A percentile compares a stretch with the other conserved stretches of the same genome.
Evolutionary conservation across 495 filamentous ascomycete genomes (phyloP).

Genomic region (Podospora tetraspora): DNA sequence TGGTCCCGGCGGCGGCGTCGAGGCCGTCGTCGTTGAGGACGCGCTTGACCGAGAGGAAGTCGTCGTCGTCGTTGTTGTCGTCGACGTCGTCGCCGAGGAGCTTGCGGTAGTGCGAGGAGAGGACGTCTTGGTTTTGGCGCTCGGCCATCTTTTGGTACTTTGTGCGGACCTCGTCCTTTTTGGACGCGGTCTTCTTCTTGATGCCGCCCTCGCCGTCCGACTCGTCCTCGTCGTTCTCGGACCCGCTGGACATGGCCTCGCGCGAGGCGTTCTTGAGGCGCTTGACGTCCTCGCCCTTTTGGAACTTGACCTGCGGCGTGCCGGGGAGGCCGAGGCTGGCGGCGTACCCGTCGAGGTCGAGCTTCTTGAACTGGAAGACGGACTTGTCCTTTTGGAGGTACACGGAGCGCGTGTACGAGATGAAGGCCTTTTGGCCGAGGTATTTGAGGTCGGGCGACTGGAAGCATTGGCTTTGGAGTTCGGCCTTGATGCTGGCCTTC

Average conservation of each 20-base stretch:
- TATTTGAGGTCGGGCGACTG: slow-evolving; percentile 93
- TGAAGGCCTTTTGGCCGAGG: slow-evolving; percentile 91
- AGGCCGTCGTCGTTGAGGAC: slow-evolving; percentile 56
- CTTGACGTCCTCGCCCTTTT: slow-evolving; percentile 83
- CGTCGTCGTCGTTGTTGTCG: slow-evolving; percentile 61
- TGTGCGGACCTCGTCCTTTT: slow-evolving; percentile 66
- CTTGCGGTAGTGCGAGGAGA: slow-evolving; percentile 86
- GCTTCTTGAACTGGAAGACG: slow-evolving; percentile 72
- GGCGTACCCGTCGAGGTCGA: slow-evolving; percentile 81
- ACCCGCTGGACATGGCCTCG: slow-evolving; percentile 49
- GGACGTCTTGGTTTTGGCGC: slow-evolving; percentile 86
- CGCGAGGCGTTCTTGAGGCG: slow-evolving; percentile 80
- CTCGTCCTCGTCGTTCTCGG: slow-evolving; percentile 30
- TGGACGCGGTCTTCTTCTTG: slow-evolving; percentile 42
- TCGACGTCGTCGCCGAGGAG: slow-evolving; percentile 64
- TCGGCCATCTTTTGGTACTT: slow-evolving; percentile 98
- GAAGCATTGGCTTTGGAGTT: slow-evolving; percentile 90
- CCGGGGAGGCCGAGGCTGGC: slow-evolving; percentile 82
- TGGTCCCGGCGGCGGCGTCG: slow-evolving; percentile 31
- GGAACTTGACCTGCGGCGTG: slow-evolving; percentile 82
- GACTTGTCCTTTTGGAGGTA: slow-evolving; percentile 90
- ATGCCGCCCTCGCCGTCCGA: slow-evolving; percentile 40
- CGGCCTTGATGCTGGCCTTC: slow-evolving; percentile 73
- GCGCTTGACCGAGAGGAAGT: slow-evolving; percentile 87
- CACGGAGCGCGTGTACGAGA: slow-evolving; percentile 76